Evolutionary conservation across 225 moss, liverwort and hornwort genomes (phyloP).

Genomic region (Anthoceros angustus): DNA sequence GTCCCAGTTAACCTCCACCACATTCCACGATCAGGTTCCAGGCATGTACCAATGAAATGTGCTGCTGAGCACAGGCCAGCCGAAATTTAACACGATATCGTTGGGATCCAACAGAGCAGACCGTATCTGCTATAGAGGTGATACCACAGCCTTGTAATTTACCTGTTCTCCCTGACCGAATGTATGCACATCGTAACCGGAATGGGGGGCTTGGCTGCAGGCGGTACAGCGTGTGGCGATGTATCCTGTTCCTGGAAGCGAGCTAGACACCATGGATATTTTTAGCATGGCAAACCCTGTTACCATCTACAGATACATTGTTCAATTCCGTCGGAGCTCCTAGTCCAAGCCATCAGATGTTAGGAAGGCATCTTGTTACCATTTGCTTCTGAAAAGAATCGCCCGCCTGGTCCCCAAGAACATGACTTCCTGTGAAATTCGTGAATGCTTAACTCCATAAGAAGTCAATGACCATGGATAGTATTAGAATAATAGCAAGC

Average conservation of each 20-base stretch:
- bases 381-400: no score
- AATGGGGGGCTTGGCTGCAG: slow-evolving; percentile 20
- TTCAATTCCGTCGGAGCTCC: slow-evolving; percentile 43
- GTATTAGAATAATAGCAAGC: no score
- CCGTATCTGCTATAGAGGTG: slow-evolving; percentile 64
- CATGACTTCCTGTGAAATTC: no score
- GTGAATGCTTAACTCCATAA: no score
- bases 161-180: background rate
- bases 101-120: slow-evolving; percentile 39
- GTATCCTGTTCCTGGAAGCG: slow-evolving; percentile 62
- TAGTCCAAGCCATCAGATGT: no score
- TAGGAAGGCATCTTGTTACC: no score
- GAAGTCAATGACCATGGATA: no score
- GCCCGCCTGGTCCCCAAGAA: no score
- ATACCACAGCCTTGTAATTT: background rate
- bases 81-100: slow-evolving; percentile 89
- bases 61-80: slow-evolving; percentile 50
- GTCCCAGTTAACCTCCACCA: background rate
- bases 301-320: slow-evolving; percentile 71
- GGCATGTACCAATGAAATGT: background rate
- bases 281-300: slow-evolving; percentile 77
- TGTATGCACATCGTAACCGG: no score
- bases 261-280: slow-evolving; percentile 35
- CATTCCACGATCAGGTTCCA: background rate
- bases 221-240: slow-evolving; percentile 82